Evolutionary conservation across 139 green algal species (phyloP).

Genomic region (Pseudopediastrum boryanum): DNA sequence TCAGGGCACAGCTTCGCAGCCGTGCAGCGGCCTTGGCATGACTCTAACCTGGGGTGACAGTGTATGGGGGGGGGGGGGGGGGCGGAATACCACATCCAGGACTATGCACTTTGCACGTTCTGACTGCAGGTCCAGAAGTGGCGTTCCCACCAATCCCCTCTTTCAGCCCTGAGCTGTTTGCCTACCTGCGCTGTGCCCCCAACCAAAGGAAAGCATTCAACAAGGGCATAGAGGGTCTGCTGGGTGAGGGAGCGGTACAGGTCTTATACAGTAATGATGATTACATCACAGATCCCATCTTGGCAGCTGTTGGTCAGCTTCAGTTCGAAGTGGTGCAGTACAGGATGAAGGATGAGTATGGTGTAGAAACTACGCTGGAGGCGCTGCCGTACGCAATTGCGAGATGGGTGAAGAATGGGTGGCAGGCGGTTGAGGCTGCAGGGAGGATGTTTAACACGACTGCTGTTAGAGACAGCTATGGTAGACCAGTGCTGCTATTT

Average conservation of each 20-base stretch:
- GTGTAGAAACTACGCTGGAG: constrained; percentile 38
- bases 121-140: constrained; percentile 36
- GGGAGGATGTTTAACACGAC: constrained; percentile 78
- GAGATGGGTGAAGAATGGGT: constrained; percentile 62
- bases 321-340: constrained; percentile 74
- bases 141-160: constrained; percentile 76
- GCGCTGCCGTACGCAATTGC: constrained; percentile 64
- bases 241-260: constrained; percentile 77
- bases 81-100: too few species aligned
- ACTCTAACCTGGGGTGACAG: too few species aligned
- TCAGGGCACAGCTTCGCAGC: too few species aligned
- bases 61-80: too few species aligned
- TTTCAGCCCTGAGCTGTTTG: constrained; percentile 81
- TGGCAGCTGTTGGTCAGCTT: constrained; percentile 82
- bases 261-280: constrained; percentile 78
- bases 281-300: constrained; percentile 73
- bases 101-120: too few species aligned
- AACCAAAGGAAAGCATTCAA: constrained; percentile 79
- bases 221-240: constrained; percentile 75
- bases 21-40: too few species aligned
- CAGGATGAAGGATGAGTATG: constrained; percentile 39
- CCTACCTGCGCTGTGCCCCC: constrained; percentile 69
- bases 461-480: constrained; percentile 72
- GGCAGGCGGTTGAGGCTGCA: constrained; percentile 58
- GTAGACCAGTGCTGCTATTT: constrained; percentile 77